These are phyloP conservation scores for Penicillium cinerascens DNA, from an alignment of 495 filamentous ascomycete species.

Conservation along the genomic window DNA sequence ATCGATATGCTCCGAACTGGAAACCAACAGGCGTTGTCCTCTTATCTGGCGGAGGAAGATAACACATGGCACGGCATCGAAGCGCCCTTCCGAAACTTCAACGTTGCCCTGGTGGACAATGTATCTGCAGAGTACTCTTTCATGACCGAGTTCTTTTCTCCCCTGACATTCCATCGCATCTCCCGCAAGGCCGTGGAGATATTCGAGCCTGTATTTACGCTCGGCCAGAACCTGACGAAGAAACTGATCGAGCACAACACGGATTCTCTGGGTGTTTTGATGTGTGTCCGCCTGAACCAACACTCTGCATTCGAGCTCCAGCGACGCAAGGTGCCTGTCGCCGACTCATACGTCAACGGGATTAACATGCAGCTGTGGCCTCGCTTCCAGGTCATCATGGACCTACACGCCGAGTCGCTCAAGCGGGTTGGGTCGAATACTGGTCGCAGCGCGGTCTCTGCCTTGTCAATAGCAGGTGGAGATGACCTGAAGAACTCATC, in stretches of 20 bases:
- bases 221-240: conserved; percentile 75
- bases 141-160: conserved; percentile 81
- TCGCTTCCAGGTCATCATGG: conserved; percentile 89
- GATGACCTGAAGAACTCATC: conserved; percentile 65
- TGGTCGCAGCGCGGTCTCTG: conserved; percentile 48
- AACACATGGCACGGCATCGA: conserved; percentile 82
- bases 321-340: conserved; percentile 80
- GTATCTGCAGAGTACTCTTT: conserved; percentile 94
- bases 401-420: conserved; percentile 84
- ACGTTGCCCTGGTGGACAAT: conserved; percentile 90
- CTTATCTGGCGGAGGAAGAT: conserved; percentile 85
- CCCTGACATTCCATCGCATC: conserved; percentile 53
- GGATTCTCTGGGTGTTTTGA: conserved; percentile 80
- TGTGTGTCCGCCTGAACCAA: conserved; percentile 92
- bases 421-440: conserved; percentile 54
- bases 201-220: conserved; percentile 76
- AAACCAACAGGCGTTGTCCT: conserved; percentile 68
- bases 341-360: conserved; percentile 88
- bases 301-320: conserved; percentile 90
- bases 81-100: conserved; percentile 87
- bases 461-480: conserved; percentile 56
- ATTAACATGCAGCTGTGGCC: conserved; percentile 97
- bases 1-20: conserved; percentile 70
- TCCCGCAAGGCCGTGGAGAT: conserved; percentile 71
- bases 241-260: conserved; percentile 69